Evolutionary conservation across 176 grass and related monocot species (phyloP), one percentile per base, ranked within the genome.

Genomic region (Hordeum vulgare): DNA sequence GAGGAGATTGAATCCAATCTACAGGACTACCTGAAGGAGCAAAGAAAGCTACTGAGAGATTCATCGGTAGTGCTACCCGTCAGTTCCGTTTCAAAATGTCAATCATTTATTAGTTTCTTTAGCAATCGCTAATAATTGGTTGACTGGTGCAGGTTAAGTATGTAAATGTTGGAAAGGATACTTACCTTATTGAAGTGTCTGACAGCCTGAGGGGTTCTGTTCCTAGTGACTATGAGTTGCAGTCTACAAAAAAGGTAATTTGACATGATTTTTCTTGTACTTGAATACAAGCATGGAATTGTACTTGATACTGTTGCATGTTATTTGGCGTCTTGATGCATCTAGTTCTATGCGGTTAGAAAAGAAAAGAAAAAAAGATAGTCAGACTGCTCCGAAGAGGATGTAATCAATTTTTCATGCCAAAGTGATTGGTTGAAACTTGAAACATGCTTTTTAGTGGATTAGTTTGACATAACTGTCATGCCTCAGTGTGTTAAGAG

Each of bases 81-180:
- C 36, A 4, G 57, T 51, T 70, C 68, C 75, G 58, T 91, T 76
- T 83, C 25, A 40, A 49, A 62, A 14, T 64, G 20, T 33, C 21
- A n/a, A 81, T 11, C 24, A 74, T 56, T 76, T 80, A 39, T 42
- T 63, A 51, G 34, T 45, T 20, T 59, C 10, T 67, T 47, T 67
- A 24, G 12, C n/a, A 88, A 85, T 73, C 35, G 1, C 49, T 89
- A 82, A 79, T 26, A 75, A 70, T 74, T 40, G 14, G 10, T 74
- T 0, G 26, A 76, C 60, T 72, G 35, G 13, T 86, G 68, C 75
- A 98, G 96, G 87, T 91, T 88, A 86, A 87, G 77, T 98, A 93
- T 90, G 96, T 98, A 76, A 85, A 80, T 80, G 85, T 98, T 82
- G 96, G 96, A 75, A 98, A 95, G 65, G 96, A 98, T 66, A 51